Evolutionary conservation across 2,329 filamentous ascomycete species (phyloP).

Genomic region (Arthrinium phaeospermum): DNA sequence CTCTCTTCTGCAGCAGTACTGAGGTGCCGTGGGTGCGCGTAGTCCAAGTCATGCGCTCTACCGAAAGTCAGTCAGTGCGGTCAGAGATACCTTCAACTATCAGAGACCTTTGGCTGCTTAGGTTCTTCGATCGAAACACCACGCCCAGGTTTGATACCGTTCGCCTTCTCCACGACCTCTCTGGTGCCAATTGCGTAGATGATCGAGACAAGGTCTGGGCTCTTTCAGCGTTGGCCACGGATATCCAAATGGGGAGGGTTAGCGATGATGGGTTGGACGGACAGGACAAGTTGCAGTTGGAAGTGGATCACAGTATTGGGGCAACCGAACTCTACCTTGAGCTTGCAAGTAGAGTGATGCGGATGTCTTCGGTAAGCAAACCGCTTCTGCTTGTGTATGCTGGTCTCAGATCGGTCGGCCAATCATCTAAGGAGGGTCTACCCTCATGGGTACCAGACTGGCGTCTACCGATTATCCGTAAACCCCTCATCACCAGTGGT

Average conservation of each 20-base stretch:
- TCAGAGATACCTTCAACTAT: not conserved
- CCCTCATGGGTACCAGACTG: not conserved
- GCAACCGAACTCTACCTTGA: not conserved
- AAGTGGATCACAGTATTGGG: not conserved
- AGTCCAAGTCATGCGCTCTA: not conserved
- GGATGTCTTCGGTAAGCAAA: accelerated
- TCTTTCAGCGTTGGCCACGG: not conserved
- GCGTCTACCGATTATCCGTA: not conserved
- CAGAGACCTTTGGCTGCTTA: not conserved
- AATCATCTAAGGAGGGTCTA: not conserved
- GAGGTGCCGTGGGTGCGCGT: not conserved
- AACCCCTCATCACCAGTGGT: not conserved
- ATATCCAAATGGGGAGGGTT: not conserved
- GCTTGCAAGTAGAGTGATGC: not conserved
- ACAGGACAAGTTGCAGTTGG: not conserved
- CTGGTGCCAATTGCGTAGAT: not conserved
- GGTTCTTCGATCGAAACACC: not conserved
- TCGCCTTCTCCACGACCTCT: not conserved
- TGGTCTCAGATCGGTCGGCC: not conserved
- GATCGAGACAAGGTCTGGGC: not conserved
- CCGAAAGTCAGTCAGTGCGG: not conserved
- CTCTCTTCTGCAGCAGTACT: not conserved
- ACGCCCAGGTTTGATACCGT: not conserved
- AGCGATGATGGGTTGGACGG: accelerated
- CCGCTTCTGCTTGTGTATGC: not conserved